Evolutionary conservation across 2,329 filamentous ascomycete genomes (phyloP).

Genomic region (Colletotrichum horii): DNA sequence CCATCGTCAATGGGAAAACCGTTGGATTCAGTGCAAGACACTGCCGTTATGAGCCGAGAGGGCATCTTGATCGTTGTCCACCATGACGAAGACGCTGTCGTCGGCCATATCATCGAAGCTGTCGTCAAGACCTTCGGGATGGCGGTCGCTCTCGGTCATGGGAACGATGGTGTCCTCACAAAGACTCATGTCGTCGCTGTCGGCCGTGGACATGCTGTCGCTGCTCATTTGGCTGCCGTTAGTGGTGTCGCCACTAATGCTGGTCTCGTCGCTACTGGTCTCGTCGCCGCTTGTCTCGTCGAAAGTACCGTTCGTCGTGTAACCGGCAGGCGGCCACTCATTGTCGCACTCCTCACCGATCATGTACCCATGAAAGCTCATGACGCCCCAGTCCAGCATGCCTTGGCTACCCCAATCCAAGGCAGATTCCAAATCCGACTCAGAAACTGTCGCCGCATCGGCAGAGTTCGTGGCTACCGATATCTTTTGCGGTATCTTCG

Average conservation of each 20-base stretch:
- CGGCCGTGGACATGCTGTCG: neutral
- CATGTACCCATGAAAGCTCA: neutral
- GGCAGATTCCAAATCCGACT: neutral
- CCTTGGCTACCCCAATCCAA: neutral
- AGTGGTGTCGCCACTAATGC: neutral
- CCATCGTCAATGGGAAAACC: neutral
- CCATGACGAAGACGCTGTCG: neutral
- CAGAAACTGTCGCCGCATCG: neutral
- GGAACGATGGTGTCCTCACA: neutral
- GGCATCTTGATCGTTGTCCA: neutral
- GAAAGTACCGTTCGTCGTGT: neutral
- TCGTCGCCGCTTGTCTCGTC: neutral
- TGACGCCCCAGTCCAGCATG: neutral
- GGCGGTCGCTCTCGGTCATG: neutral
- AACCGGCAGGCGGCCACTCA: neutral
- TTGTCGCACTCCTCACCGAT: neutral
- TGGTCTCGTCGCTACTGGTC: neutral
- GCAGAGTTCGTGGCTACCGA: neutral
- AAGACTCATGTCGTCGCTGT: neutral
- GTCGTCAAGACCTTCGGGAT: neutral
- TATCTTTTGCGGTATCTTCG: neutral
- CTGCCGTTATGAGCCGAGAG: conserved; percentile 9
- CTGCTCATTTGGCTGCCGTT: neutral
- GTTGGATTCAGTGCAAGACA: neutral
- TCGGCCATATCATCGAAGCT: neutral